Conservation (phyloP, 2,329 filamentous ascomycete genomes). For the Sarocladium oryzae region DNA sequence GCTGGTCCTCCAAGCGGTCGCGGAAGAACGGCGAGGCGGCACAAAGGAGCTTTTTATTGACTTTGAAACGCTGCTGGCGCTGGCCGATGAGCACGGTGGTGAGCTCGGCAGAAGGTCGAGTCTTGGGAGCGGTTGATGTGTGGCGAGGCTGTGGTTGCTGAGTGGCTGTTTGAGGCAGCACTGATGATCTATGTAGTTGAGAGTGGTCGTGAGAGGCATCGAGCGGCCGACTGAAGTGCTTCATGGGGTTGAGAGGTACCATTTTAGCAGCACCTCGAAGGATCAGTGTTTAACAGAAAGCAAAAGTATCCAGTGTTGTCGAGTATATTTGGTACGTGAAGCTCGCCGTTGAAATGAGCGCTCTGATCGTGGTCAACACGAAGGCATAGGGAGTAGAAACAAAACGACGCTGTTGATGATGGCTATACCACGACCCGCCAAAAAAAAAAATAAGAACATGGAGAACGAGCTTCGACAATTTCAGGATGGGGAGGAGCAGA, state of each 20-base stretch:
- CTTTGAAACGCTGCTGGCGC: conserved; percentile 32
- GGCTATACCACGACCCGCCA: too few species aligned
- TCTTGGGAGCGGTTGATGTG: conserved; percentile 3
- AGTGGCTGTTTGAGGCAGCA: neutral
- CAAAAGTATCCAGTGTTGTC: neutral
- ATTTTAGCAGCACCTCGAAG: neutral
- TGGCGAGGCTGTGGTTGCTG: neutral
- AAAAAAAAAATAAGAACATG: conserved; percentile 9
- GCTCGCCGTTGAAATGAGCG: too few species aligned
- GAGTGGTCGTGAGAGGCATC: neutral
- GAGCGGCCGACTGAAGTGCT: neutral
- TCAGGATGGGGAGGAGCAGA: too few species aligned
- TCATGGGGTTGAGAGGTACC: conserved; percentile 6
- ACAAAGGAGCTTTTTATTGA: conserved; percentile 40
- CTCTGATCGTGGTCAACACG: conserved; percentile 4
- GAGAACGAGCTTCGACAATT: too few species aligned
- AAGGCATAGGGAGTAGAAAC: neutral
- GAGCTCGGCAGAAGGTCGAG: conserved; percentile 18
- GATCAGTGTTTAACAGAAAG: neutral
- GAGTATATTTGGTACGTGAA: neutral
- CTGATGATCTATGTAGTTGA: neutral
- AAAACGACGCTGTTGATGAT: neutral
- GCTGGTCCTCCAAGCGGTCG: conserved; percentile 33
- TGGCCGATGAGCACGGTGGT: conserved; percentile 36
- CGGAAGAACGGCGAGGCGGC: conserved; percentile 42